Evolutionary conservation across 2,329 filamentous ascomycete species (phyloP).

Genomic region (Xylariaceae sp.): DNA sequence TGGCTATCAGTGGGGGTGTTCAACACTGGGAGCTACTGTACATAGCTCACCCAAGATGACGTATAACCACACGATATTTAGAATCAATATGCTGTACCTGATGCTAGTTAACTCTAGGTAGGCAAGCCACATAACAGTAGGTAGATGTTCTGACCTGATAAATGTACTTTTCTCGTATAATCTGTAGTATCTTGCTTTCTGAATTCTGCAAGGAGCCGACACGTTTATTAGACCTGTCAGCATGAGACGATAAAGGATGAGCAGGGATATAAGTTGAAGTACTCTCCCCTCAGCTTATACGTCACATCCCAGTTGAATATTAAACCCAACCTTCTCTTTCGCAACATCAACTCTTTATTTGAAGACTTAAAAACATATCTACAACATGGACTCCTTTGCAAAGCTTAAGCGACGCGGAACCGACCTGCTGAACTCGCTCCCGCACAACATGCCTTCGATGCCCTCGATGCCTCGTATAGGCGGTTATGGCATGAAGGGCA

Average conservation of each 20-base stretch:
- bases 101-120: no score
- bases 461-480: constrained; percentile 18
- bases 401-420: constrained; percentile 62
- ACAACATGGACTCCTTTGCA: constrained; percentile 59
- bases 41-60: no score
- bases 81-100: no score
- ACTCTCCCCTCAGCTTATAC: constrained; percentile 13
- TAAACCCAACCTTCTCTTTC: constrained; percentile 1
- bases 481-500: constrained; percentile 55
- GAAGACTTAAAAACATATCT: neutral
- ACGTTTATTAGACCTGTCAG: constrained; percentile 13
- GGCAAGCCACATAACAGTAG: neutral
- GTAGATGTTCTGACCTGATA: neutral
- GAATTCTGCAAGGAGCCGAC: constrained; percentile 4
- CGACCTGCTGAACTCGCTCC: constrained; percentile 58
- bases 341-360: neutral
- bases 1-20: no score
- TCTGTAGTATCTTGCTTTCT: neutral
- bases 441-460: constrained; percentile 44
- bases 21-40: no score
- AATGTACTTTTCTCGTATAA: neutral
- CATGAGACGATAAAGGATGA: constrained; percentile 3
- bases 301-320: constrained; percentile 20
- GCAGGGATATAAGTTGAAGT: constrained; percentile 21
- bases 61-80: no score